Base-by-base conservation (phyloP, 257 asterid species). In the Capsicum rhomboideum region DNA sequence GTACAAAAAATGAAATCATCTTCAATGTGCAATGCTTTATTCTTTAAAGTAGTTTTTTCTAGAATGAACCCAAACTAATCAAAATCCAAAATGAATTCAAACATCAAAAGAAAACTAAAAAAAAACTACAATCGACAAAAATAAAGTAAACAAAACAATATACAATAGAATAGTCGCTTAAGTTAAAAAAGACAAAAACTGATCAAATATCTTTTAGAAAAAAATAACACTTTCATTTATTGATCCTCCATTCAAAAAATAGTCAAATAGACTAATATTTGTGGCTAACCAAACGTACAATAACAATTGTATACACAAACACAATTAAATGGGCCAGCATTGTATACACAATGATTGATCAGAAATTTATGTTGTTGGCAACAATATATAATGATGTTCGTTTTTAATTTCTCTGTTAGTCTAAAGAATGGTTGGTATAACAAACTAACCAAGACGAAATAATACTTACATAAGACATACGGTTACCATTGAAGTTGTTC, bases 291-390 rank as follows among this genome's bases (percentile, higher is more conserved):
- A 42, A 72, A 72, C 11, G 55, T 12, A 42, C 56, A 72, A 12
- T 42, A 69, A n/a, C 90, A 87, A 83, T 87, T 83, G 52, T 69
- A 83, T 77, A 87, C 26, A 20, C 90, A 87, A 4, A 84, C 82
- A 46, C 89, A 86, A 54, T 52, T 40, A 6, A 6, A 86, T 37
- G 77, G 14, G 50, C 85, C 86, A 58, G 72, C n/a, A n/a, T n/a
- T n/a, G n/a, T n/a, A n/a, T n/a, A n/a, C n/a, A n/a, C n/a, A n/a
- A n/a, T n/a, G n/a, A n/a, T n/a, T 34, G 37, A 34, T 34, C 4
- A 2, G 37, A 34, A 34, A 34, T 2, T 2, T 31, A 31, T 31
- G 37, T 31, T 31, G 37, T 31, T 4, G 37, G 4, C 4, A 34
- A 34, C 37, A 34, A 34, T 34, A 34, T 5, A 34, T 34, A 34